Evolutionary conservation across 805 yeast genomes (phyloP).

Genomic region (Debaryomyces castellii): DNA sequence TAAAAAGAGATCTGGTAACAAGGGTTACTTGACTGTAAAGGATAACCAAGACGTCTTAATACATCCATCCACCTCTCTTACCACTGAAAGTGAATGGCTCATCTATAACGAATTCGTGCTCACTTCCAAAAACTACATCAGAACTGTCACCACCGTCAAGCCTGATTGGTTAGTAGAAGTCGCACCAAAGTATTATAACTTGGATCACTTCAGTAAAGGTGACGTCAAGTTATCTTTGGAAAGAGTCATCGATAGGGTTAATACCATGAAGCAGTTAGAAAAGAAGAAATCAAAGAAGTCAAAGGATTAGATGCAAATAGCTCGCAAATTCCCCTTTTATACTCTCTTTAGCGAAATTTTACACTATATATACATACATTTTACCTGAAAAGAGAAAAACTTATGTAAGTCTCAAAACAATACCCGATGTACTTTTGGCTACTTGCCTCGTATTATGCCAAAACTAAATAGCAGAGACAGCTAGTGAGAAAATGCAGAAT

Average conservation of each 20-base stretch:
- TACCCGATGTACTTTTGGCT: not conserved
- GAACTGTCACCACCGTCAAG: slow-evolving; percentile 87
- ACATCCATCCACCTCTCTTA: slow-evolving; percentile 90
- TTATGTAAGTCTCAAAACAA: too few species aligned
- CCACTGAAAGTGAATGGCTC: slow-evolving; percentile 90
- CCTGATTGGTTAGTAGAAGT: slow-evolving; percentile 91
- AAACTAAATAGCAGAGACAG: too few species aligned
- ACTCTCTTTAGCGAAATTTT: not conserved
- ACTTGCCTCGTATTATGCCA: too few species aligned
- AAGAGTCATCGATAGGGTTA: slow-evolving; percentile 51
- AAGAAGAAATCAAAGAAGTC: slow-evolving; percentile 9
- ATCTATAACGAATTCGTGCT: slow-evolving; percentile 93
- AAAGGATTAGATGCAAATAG: not conserved
- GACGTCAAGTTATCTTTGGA: slow-evolving; percentile 72
- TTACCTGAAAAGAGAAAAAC: not conserved
- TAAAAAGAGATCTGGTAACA: slow-evolving; percentile 75
- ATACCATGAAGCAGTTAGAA: slow-evolving; percentile 37
- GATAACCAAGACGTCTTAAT: slow-evolving; percentile 94
- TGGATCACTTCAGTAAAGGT: slow-evolving; percentile 63
- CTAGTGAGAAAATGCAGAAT: not conserved
- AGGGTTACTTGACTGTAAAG: slow-evolving; percentile 85
- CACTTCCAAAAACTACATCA: slow-evolving; percentile 88
- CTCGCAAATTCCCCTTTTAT: too few species aligned
- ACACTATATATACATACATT: not conserved
- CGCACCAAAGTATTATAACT: slow-evolving; percentile 70